These are phyloP conservation scores for Aspergillus japonicus DNA, from an alignment of 2,329 filamentous ascomycete genomes.

Conservation along the genomic window DNA sequence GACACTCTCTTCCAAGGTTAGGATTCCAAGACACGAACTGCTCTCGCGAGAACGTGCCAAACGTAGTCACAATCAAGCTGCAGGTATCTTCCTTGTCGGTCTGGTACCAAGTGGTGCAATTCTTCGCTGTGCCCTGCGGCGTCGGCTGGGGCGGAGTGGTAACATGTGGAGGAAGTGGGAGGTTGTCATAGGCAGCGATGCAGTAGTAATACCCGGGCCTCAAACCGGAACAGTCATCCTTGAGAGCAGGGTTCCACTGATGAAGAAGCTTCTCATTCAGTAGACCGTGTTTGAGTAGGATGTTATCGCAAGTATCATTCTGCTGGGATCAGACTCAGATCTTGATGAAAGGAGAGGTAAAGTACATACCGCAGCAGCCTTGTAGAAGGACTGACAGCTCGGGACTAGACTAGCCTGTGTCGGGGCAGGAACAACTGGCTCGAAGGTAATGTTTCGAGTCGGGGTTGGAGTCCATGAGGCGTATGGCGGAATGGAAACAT, in stretches of 20 bases:
- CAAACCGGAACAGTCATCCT: conserved; percentile 10
- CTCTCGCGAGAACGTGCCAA: conserved; percentile 9
- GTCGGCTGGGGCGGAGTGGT: conserved; percentile 1
- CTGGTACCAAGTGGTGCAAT: conserved; percentile 11
- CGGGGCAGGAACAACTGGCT: background rate
- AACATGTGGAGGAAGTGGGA: conserved; percentile 8
- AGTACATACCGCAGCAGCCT: conserved; percentile 4
- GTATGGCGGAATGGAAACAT: conserved; percentile 1
- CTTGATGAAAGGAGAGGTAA: background rate
- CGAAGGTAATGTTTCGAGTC: background rate
- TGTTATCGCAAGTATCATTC: conserved; percentile 11
- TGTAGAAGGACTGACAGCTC: conserved; percentile 6
- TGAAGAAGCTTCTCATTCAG: conserved; percentile 3
- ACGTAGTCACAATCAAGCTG: conserved; percentile 7
- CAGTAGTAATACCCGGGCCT: conserved; percentile 13
- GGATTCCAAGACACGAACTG: conserved; percentile 15
- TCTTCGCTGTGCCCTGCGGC: background rate
- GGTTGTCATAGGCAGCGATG: conserved; percentile 9
- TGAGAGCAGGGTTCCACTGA: conserved; percentile 14
- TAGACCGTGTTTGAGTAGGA: conserved; percentile 2
- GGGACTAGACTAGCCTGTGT: conserved; percentile 6
- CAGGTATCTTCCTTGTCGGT: conserved; percentile 9
- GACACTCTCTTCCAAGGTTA: background rate
- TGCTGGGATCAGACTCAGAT: background rate
- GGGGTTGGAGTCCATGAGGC: conserved; percentile 1